Base-by-base conservation (phyloP, 257 asterid species). In the Hygrophila difformis region DNA sequence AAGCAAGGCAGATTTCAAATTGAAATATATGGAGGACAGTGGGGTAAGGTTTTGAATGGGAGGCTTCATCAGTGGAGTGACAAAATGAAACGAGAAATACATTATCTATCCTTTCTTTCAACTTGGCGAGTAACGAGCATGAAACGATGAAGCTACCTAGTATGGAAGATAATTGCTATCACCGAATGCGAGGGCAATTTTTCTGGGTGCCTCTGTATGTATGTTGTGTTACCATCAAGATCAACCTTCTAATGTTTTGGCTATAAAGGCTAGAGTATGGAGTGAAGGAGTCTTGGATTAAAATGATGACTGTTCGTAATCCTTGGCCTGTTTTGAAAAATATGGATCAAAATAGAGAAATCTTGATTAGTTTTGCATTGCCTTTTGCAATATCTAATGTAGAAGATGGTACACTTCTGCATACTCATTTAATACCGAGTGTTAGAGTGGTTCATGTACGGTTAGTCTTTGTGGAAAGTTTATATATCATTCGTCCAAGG, bases 21-120 rank as follows among this genome's bases (percentile, higher is more conserved):
- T 1, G 57, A 62, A 36, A 18, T 41, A 34, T 59, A 11, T 18
- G 22, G 47, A 0, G n/a, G n/a, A n/a, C n/a, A n/a, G n/a, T n/a
- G n/a, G n/a, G 80, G 78, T 4, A 63, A 48, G 24, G 69, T 51
- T 64, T 73, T 31, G 1, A 53, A 55, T 49, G 92, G 92, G 8
- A 71, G 60, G 57, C 69, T 80, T 39, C 81, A 76, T 45, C n/a
- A n/a, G n/a, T 81, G 87, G 84, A 22, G 3, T 5, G 12, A 19
- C 18, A 28, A 4, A 0, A 1, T 3, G n/a, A n/a, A 4, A 47
- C 45, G 20, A 26, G 37, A 14, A 4, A 6, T 64, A 63, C 68
- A 60, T 31, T n/a, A n/a, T n/a, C n/a, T 10, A 64, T 81, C 41
- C 54, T 63, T 12, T 72, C 64, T 2, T 60, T 81, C 24, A 72